Evolutionary conservation across 1,284 basidiomycete genomes (phyloP), one percentile per base, ranked within the genome.

Genomic region (Moesziomyces antarcticus): DNA sequence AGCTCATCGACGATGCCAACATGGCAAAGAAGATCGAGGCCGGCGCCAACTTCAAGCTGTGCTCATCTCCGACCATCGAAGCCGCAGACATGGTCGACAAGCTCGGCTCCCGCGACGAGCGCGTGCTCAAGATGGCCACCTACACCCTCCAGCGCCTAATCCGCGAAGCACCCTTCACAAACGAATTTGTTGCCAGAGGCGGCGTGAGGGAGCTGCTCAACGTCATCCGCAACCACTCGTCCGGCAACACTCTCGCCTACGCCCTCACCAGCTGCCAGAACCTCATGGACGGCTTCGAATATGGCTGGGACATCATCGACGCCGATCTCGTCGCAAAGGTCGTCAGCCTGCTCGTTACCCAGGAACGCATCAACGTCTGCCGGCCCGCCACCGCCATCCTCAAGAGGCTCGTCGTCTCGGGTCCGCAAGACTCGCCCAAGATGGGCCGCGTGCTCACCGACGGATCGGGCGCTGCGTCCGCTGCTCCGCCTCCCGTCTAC

Each of bases 301-400:
- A 79, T 13, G 78, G 92, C 45, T 94, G 92, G 92, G 87, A 89
- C 3, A 87, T 86, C 25, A 88, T 95, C 14, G 89, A 90, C 72
- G 87, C 89, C 52, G 83, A 84, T 14, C 93, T 96, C 84, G 91
- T 94, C 61, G 87, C 89, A 75, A 88, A 88, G 79, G 80, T 97
- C 44, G 92, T 96, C 24, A 88, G 90, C 73, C 91, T 95, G 66
- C 88, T 97, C 42, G 90, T 67, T 1, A 49, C 56, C 1, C 66
- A 75, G 40, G 79, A 81, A 51, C 64, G 79, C 24, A 81, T 95
- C 86, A 99, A 99, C 75, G 92, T 98, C 71, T 93, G 93, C 76
- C 90, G 95, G n/a, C 95, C 95, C 13, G 94, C 95, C 1, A 97
- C 94, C n/a, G 91, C 92, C 46, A 94, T 96, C 62, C 87, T 96